These are phyloP conservation scores for Solidago caesia DNA, from an alignment of 129 eudicot species.

Conservation along the genomic window DNA sequence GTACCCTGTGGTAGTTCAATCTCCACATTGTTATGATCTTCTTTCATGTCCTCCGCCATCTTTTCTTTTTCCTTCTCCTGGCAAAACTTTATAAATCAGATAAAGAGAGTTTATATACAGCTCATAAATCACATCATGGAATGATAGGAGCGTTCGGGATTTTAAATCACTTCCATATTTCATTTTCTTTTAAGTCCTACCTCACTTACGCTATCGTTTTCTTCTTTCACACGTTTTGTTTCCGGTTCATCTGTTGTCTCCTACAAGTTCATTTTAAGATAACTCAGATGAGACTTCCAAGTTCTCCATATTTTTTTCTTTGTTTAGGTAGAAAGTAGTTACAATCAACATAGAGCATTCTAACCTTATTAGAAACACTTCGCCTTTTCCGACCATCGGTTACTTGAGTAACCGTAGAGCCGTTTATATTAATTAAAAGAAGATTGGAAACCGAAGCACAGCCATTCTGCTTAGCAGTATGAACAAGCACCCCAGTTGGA, in stretches of 20 bases:
- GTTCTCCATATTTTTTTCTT: not conserved
- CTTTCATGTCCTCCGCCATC: constrained; percentile 14
- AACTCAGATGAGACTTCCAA: constrained; percentile 8
- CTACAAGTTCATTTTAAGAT: constrained; percentile 21
- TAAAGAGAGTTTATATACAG: not conserved
- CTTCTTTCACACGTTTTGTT: constrained; percentile 28
- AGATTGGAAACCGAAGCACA: constrained; percentile 60
- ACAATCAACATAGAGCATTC: not conserved
- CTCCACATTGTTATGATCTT: constrained; percentile 26
- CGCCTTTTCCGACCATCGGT: constrained; percentile 23
- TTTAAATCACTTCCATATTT: not conserved
- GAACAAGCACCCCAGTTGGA: constrained; percentile 56
- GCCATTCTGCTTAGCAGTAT: constrained; percentile 52
- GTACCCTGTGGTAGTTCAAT: constrained; percentile 49
- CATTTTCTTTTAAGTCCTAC: constrained; percentile 24
- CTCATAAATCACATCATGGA: constrained; percentile 6
- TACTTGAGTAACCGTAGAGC: constrained; percentile 11
- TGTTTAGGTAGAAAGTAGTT: not conserved
- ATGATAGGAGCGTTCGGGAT: not conserved
- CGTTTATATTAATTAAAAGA: constrained; percentile 35
- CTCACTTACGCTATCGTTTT: constrained; percentile 4
- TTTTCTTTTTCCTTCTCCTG: constrained; percentile 24
- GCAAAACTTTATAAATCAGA: not conserved
- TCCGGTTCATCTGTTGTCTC: constrained; percentile 25
- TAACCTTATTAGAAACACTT: constrained; percentile 35